phyloP scores from a whole-genome alignment of 2,329 filamentous ascomycete species.

The Pochonia chlamydosporia region DNA sequence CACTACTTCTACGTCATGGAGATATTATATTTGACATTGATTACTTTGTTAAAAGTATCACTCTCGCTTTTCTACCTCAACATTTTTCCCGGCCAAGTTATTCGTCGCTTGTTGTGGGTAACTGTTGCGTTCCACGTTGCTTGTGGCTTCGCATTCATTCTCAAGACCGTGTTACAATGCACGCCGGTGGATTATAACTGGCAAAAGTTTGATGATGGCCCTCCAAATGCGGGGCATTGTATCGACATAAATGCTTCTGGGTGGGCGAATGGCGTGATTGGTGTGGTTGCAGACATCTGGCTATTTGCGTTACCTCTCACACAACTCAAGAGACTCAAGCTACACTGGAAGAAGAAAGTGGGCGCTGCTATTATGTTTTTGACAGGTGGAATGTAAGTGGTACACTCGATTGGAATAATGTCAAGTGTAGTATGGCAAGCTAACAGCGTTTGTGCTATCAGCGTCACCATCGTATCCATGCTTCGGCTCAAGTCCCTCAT shows the following conservation, averaged over 20 bases:
- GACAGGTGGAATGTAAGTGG: slow-evolving; percentile 28
- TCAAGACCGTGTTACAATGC: slow-evolving; percentile 38
- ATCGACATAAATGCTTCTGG: slow-evolving; percentile 36
- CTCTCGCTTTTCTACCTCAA: slow-evolving; percentile 44
- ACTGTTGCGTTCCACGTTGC: slow-evolving; percentile 29
- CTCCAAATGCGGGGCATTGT: slow-evolving; percentile 35
- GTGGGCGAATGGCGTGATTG: slow-evolving; percentile 41
- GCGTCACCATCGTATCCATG: slow-evolving; percentile 18
- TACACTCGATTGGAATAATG: neutral
- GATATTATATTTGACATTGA: slow-evolving; percentile 33
- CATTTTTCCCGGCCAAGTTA: slow-evolving; percentile 33
- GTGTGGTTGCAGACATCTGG: slow-evolving; percentile 39
- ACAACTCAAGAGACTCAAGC: slow-evolving; percentile 30
- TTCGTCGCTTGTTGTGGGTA: slow-evolving; percentile 29
- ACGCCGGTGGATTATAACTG: slow-evolving; percentile 39
- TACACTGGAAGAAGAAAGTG: slow-evolving; percentile 18
- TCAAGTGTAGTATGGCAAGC: no score
- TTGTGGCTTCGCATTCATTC: slow-evolving; percentile 29
- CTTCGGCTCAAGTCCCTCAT: slow-evolving; percentile 17
- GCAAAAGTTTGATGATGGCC: slow-evolving; percentile 33
- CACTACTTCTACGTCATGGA: slow-evolving; percentile 31
- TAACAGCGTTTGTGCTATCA: slow-evolving; percentile 6
- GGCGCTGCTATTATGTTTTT: slow-evolving; percentile 36
- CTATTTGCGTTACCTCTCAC: slow-evolving; percentile 39
- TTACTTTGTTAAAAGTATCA: slow-evolving; percentile 38